Base-by-base conservation (phyloP, 73 alveolate genomes). In the Paramecium tetraurelia region DNA sequence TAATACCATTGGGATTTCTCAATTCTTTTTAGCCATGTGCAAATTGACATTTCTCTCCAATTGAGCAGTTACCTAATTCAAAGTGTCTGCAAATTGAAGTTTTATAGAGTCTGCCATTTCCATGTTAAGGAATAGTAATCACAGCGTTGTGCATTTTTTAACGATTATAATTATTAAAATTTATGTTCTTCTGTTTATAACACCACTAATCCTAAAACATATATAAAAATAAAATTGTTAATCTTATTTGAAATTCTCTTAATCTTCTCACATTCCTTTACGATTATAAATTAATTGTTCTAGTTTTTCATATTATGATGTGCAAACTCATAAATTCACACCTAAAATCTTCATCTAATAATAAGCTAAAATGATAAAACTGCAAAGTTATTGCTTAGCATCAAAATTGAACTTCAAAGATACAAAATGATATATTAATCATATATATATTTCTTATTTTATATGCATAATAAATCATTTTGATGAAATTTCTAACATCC, bases 21-120 rank as follows among this genome's bases (percentile, higher is more conserved):
- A 92, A 41, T 68, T 92, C 93, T 24, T 80, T 72, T 85, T 36
- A 40, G 4, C 95, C 95, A 63, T 92, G 95, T 5, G 95, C 95
- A 69, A 85, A 92, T 72, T 85, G 85, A 27, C 95, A 92, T 29
- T 86, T 92, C 40, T 58, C 89, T 40, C 95, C 95, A 63, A 85
- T 53, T n/a, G 87, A 68, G 31, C 95, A 92, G 40, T 85, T 92
- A 5, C 95, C 95, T 50, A 57, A 43, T 86, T 86, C 94, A 68
- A 44, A 92, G 75, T 92, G 92, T 75, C 93, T 83, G 31, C 95
- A 92, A 58, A 92, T 92, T 22, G 87, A 59, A 9, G 95, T 92
- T 50, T 92, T 92, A 57, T 75, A 72, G 31, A 86, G 92, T 48
- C 96, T 63, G 22, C 94, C 87, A 50, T 89, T 89, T 31, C 76